phyloP scores from a whole-genome alignment of 768 basidiomycete species.

The Mycena polygramma region DNA sequence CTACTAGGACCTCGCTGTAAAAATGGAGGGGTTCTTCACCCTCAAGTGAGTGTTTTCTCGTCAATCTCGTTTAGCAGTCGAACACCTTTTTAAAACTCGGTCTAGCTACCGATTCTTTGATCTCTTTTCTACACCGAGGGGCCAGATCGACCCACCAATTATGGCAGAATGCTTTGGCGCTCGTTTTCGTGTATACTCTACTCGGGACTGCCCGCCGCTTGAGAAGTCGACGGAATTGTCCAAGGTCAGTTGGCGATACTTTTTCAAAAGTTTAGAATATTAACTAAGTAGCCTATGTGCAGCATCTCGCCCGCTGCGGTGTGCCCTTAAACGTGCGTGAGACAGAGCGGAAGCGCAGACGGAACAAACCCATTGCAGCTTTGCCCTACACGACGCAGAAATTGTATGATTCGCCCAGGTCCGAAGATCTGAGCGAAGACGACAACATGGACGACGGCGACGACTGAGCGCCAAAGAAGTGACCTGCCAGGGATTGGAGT shows the following conservation, averaged over 20 bases:
- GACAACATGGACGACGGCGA: too few species aligned
- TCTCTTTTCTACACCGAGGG: slow-evolving; percentile 45
- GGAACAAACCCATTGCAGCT: slow-evolving; percentile 39
- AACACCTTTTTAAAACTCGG: neutral
- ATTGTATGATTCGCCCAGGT: neutral
- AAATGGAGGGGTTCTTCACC: slow-evolving; percentile 75
- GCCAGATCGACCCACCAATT: slow-evolving; percentile 43
- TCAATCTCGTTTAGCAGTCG: neutral
- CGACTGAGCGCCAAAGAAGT: too few species aligned
- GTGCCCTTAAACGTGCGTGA: slow-evolving; percentile 72
- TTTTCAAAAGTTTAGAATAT: too few species aligned
- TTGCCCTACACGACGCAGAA: slow-evolving; percentile 26
- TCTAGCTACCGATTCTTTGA: slow-evolving; percentile 55
- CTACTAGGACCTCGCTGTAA: slow-evolving; percentile 75
- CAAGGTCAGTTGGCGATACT: slow-evolving; percentile 46
- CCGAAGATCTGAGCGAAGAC: too few species aligned
- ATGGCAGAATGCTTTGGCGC: slow-evolving; percentile 58
- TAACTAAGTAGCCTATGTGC: neutral
- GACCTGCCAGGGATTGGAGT: too few species aligned
- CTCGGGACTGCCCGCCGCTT: slow-evolving; percentile 59
- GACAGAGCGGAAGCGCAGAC: slow-evolving; percentile 65
- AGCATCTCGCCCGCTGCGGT: slow-evolving; percentile 69
- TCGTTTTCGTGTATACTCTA: slow-evolving; percentile 57
- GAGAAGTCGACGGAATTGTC: slow-evolving; percentile 58
- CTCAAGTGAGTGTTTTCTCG: slow-evolving; percentile 46